Evolutionary conservation across 2,329 filamentous ascomycete species (phyloP), one percentile per base, ranked within the genome.

Genomic region (Colletotrichum zoysiae): DNA sequence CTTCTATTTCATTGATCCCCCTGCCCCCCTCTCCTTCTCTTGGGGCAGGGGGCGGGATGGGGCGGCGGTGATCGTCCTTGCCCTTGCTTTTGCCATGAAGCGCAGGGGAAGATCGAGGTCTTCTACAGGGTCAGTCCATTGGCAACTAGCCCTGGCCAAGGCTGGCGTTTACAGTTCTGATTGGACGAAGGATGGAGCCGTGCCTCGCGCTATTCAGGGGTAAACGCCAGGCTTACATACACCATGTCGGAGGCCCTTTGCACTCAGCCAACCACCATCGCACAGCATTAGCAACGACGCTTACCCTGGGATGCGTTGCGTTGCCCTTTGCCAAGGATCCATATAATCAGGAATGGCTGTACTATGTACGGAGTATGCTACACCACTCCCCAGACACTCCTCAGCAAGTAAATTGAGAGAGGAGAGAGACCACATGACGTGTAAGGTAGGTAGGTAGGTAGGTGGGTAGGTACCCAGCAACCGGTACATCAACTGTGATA

Each of bases 131-230:
- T n/a, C 9, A 2, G 35, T 26, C n/a, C 44, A 38, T 35, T 23
- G 26, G 30, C 30, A 38, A 12, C 44, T 46, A 26, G 44, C 46
- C 57, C 64, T 51, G 63, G 56, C 42, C 57, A 44, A 51, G 38
- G 51, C 58, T 23, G 53, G 68, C 68, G 68, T 51, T 53, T 71
- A 42, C 11, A 33, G 42, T 26, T 42, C 20, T 67, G 42, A 68
- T 68, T 71, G 68, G 68, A 26, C 20, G 40, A 2, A 18, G n/a
- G 18, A 30, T 8, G 1, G 8, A 44, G 16, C 30, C 40, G 63
- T 67, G 56, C 63, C 63, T 70, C 67, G 65, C 55, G 63, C 48
- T n/a, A 23, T 60, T 20, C 42, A 71, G 64, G 64, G 68, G 57
- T 44, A 57, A 46, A 26, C 50, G 42, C 68, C 61, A 11, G n/a